Conservation (phyloP, 768 basidiomycete species). For the Glaciozyma martinii region DNA sequence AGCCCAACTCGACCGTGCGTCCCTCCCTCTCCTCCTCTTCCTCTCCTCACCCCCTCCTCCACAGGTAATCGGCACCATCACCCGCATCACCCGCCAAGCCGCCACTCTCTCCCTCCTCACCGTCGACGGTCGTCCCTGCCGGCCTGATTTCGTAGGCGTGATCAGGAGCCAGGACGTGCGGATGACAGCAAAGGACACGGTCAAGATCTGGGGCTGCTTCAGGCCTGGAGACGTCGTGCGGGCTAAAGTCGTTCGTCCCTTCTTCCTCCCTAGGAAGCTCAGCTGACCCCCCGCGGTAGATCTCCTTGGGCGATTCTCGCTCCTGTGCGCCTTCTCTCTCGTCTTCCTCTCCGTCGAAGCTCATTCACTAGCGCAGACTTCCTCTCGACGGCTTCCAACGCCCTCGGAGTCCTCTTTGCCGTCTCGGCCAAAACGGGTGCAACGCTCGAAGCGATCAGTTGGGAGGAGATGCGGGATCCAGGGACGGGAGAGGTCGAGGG, state of each 20-base stretch:
- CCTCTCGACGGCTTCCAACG: conserved; percentile 79
- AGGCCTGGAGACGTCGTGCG: conserved; percentile 83
- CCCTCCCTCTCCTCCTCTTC: not conserved
- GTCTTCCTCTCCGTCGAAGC: not conserved
- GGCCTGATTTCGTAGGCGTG: conserved; percentile 78
- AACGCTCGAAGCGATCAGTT: conserved; percentile 39
- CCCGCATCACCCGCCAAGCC: conserved; percentile 71
- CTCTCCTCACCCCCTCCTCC: not conserved
- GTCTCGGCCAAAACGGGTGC: conserved; percentile 40
- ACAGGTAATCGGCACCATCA: conserved; percentile 74
- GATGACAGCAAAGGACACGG: conserved; percentile 79
- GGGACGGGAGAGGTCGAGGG: conserved; percentile 39
- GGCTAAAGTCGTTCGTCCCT: conserved; percentile 62
- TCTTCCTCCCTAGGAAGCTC: not conserved
- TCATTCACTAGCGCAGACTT: conserved; percentile 45
- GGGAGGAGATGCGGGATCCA: conserved; percentile 44
- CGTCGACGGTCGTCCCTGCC: conserved; percentile 78
- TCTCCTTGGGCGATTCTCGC: conserved; percentile 81
- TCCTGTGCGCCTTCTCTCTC: conserved; percentile 44
- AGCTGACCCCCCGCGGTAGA: conserved; percentile 45
- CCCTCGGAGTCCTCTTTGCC: conserved; percentile 84
- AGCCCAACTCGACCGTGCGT: conserved; percentile 38
- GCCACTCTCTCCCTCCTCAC: conserved; percentile 74
- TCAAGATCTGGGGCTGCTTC: conserved; percentile 81
- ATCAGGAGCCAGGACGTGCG: conserved; percentile 81